Conservation (phyloP, 495 filamentous ascomycete genomes). For the Cercophora samala region DNA sequence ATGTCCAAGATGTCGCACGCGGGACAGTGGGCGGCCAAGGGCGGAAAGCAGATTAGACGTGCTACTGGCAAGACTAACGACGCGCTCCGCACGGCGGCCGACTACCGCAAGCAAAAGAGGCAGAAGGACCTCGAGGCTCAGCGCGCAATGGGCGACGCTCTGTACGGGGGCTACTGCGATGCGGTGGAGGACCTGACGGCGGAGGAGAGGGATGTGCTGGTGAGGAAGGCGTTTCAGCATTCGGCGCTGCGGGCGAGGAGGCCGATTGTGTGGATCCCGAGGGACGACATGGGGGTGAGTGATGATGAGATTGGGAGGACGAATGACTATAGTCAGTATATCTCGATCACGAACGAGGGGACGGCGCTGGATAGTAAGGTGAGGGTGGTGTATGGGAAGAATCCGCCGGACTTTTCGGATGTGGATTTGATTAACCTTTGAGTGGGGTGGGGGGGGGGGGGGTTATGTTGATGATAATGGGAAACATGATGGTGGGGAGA, state of each 20-base stretch:
- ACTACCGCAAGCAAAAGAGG: constrained; percentile 41
- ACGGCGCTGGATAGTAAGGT: constrained; percentile 80
- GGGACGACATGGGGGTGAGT: constrained; percentile 84
- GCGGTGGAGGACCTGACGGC: constrained; percentile 93
- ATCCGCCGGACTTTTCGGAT: constrained; percentile 90
- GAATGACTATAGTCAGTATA: constrained; percentile 68
- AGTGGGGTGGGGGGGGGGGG: constrained; percentile 5
- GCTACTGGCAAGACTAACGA: constrained; percentile 43
- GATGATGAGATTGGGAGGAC: constrained; percentile 87
- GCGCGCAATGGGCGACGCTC: constrained; percentile 64
- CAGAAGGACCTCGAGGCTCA: constrained; percentile 64
- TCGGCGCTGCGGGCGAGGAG: constrained; percentile 79
- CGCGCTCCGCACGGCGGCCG: constrained; percentile 34
- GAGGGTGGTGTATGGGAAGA: constrained; percentile 80
- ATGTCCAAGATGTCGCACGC: constrained; percentile 44
- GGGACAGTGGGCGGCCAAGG: constrained; percentile 47
- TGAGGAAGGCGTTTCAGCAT: constrained; percentile 88
- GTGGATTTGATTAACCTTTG: constrained; percentile 83
- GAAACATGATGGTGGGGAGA: background rate
- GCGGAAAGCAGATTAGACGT: constrained; percentile 40
- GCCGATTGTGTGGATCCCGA: constrained; percentile 90
- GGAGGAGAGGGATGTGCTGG: constrained; percentile 81
- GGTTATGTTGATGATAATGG: background rate
- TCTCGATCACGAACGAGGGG: constrained; percentile 94
- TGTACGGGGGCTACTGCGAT: constrained; percentile 84